Conservation (phyloP, 2,329 filamentous ascomycete genomes). For the Diaporthe vexans region DNA sequence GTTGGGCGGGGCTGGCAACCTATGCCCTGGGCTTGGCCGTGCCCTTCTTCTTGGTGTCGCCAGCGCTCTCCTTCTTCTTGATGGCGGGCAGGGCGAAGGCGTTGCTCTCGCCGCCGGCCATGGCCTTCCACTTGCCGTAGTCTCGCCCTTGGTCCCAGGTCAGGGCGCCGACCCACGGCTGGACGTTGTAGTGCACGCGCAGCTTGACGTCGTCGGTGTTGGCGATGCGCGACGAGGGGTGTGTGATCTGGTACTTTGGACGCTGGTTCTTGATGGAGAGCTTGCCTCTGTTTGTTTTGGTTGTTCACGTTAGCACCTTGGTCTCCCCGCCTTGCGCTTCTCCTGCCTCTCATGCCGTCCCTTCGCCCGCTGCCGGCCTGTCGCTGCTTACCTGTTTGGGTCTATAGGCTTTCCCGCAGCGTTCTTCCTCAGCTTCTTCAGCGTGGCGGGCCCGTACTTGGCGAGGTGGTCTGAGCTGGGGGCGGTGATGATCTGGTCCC, state of each 20-base stretch:
- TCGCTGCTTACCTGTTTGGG: conserved; percentile 63
- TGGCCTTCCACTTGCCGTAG: conserved; percentile 73
- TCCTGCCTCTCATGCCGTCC: not conserved
- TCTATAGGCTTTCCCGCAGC: conserved; percentile 73
- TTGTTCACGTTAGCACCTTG: not conserved
- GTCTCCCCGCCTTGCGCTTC: too few species aligned
- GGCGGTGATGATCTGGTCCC: conserved; percentile 93
- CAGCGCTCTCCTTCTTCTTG: conserved; percentile 67
- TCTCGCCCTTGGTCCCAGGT: conserved; percentile 80
- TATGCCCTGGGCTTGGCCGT: conserved; percentile 9
- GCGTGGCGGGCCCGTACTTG: conserved; percentile 71
- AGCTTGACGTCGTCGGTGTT: conserved; percentile 81
- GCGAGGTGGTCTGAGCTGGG: conserved; percentile 73
- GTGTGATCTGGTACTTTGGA: conserved; percentile 97
- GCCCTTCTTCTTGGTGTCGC: conserved; percentile 44
- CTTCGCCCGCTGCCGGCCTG: not conserved
- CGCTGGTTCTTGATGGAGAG: conserved; percentile 86
- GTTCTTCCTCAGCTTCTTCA: conserved; percentile 74
- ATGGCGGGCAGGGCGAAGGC: conserved; percentile 75
- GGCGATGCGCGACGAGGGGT: conserved; percentile 84
- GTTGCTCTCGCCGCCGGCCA: conserved; percentile 75
- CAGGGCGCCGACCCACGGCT: conserved; percentile 93
- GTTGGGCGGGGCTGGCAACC: not conserved
- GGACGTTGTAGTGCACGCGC: conserved; percentile 93
- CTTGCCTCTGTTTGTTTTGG: conserved; percentile 68